These are phyloP conservation scores for Rhodomyrtus tomentosa DNA, from an alignment of 345 rosid genomes.

Conservation along the genomic window DNA sequence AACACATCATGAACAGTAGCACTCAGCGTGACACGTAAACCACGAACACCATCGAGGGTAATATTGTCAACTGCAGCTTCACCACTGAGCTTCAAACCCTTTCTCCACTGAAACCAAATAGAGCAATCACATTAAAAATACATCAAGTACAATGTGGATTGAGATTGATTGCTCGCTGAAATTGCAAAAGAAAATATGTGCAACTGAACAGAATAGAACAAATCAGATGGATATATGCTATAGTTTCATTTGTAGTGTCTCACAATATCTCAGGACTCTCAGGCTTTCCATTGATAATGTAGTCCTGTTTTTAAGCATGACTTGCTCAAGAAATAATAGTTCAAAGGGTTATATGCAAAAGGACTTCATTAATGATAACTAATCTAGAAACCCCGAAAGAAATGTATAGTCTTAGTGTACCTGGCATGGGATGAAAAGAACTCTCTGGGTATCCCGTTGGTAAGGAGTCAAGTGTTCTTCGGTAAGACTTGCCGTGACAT, in stretches of 20 bases:
- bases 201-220: background rate
- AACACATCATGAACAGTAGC: conserved; percentile 97
- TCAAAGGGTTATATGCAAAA: background rate
- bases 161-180: background rate
- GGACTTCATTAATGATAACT: background rate
- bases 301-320: background rate
- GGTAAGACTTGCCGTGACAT: conserved; percentile 64
- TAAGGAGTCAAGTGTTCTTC: conserved; percentile 68
- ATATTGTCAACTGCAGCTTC: conserved; percentile 90
- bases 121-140: background rate
- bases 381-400: background rate
- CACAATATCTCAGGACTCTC: background rate
- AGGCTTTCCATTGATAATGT: background rate
- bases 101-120: conserved; percentile 71
- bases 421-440: conserved; percentile 97
- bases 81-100: conserved; percentile 92
- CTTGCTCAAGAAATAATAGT: background rate
- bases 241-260: background rate
- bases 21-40: conserved; percentile 76
- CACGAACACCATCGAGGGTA: conserved; percentile 92
- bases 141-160: background rate
- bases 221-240: background rate
- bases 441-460: conserved; percentile 68
- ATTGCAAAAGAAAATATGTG: background rate
- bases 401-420: conserved; percentile 21